Conservation (phyloP, 257 asterid genomes). For the Jacaranda copaia region DNA sequence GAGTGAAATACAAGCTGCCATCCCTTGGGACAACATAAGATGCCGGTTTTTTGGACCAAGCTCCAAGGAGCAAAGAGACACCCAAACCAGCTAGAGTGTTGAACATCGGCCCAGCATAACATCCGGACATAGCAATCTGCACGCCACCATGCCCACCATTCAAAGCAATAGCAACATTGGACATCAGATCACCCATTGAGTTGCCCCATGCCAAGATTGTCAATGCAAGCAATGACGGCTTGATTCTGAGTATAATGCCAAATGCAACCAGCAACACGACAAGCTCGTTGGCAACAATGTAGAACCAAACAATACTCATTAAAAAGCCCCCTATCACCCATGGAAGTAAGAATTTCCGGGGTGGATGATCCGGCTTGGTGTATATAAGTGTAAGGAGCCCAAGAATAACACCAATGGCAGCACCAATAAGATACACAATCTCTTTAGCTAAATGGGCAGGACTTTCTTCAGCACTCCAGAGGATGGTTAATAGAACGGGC, state of each 20-base stretch:
- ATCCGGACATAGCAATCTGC: slow-evolving; percentile 88
- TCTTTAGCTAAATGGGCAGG: slow-evolving; percentile 16
- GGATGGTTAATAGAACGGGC: slow-evolving; percentile 62
- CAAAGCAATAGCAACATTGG: slow-evolving; percentile 79
- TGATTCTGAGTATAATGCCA: slow-evolving; percentile 63
- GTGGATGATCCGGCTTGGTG: slow-evolving; percentile 60
- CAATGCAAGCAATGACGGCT: slow-evolving; percentile 64
- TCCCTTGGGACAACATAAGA: slow-evolving; percentile 66
- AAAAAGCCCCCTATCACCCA: slow-evolving; percentile 85
- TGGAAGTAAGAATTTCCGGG: slow-evolving; percentile 52
- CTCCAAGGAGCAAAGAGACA: slow-evolving; percentile 69
- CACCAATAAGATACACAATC: slow-evolving; percentile 43
- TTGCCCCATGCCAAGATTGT: slow-evolving; percentile 92
- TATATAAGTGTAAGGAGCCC: slow-evolving; percentile 57
- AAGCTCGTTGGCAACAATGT: slow-evolving; percentile 77
- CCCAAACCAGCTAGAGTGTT: slow-evolving; percentile 80
- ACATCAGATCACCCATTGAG: slow-evolving; percentile 85
- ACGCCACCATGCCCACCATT: slow-evolving; percentile 71
- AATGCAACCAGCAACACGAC: slow-evolving; percentile 68
- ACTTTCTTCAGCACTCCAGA: slow-evolving; percentile 51
- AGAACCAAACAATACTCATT: slow-evolving; percentile 89
- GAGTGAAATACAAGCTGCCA: slow-evolving; percentile 64
- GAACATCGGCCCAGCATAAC: slow-evolving; percentile 92
- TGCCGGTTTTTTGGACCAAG: slow-evolving; percentile 58
- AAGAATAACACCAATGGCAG: slow-evolving; percentile 45